Base-by-base conservation (phyloP, 2,329 filamentous ascomycete species). In the Aspergillus sojae region DNA sequence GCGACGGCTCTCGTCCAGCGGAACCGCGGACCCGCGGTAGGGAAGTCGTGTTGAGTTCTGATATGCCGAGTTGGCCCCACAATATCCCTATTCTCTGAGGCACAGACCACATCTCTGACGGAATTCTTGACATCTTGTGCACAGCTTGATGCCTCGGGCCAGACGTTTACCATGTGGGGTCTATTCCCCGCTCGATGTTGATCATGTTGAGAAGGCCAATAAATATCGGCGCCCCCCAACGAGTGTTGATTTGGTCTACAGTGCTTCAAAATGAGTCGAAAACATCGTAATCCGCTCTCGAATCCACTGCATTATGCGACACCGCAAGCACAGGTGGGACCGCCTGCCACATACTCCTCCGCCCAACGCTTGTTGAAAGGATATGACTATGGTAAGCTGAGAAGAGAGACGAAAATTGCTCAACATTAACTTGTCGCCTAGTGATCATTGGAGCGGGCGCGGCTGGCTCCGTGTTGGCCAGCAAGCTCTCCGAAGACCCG, bases 401-500 rank as follows among this genome's bases (percentile, higher is more conserved):
- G 26, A 14, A 48, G 10, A 23, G 2, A 21, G 7, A 39, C 2
- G 46, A 14, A 50, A 21, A 11, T 56, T 19, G 7, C 28, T 1
- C 28, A 21, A 23, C 4, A 14, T 26, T 30, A 11, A 53, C 16
- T 2, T 9, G 21, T 19, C 5, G 39, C 11, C 14, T 6, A 69
- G 67, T 68, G 14, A 68, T 69, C n/a, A 36, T 69, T 12, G 66
- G 66, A 2, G 66, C 67, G 5, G 67, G 67, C n/a, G 61, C 67
- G 28, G 67, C 66, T 16, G 67, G 66, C 52, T 65, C 62, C 21
- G 67, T 69, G n/a, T 32, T 68, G 9, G 67, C 67, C 28, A 68
- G 61, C 60, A 68, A 67, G 59, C 66, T 68, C 14, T 69, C 67
- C 34, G 66, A 67, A 30, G 67, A 69, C 52, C 57, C 62, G 28